Conservation (phyloP, 2,329 filamentous ascomycete genomes). For the Elsinoe arachidis region DNA sequence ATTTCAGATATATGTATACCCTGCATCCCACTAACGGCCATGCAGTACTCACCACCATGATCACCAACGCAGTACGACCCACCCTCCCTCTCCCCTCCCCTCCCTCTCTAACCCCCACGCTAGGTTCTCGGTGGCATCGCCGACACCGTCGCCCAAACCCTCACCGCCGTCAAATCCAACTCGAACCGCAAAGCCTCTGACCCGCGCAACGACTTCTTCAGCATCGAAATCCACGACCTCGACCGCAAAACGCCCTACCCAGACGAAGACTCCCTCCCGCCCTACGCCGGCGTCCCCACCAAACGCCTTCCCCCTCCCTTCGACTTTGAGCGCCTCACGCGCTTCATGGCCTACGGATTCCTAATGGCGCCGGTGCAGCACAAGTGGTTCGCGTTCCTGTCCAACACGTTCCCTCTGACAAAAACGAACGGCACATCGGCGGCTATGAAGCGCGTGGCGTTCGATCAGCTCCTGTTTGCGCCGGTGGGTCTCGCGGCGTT, state of each 20-base stretch:
- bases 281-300: conserved; percentile 33
- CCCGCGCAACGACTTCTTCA: conserved; percentile 59
- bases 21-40: conserved; percentile 1
- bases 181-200: conserved; percentile 55
- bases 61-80: conserved; percentile 74
- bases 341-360: conserved; percentile 97
- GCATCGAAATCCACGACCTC: conserved; percentile 82
- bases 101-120: conserved; percentile 14
- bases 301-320: conserved; percentile 67
- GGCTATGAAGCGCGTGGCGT: conserved; percentile 79
- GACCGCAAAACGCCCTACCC: conserved; percentile 67
- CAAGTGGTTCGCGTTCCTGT: conserved; percentile 88
- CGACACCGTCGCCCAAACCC: conserved; percentile 88
- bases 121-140: conserved; percentile 83
- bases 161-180: conserved; percentile 60
- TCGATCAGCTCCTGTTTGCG: conserved; percentile 90
- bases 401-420: conserved; percentile 71
- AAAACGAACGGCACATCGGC: conserved; percentile 65
- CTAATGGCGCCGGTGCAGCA: conserved; percentile 93
- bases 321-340: conserved; percentile 86
- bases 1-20: conserved; percentile 13
- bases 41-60: conserved; percentile 92
- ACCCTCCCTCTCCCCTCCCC: not conserved
- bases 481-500: conserved; percentile 81
- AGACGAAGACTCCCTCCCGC: conserved; percentile 57